Base-by-base conservation (phyloP, 1,139 yeast genomes). In the Pichia sp. region DNA sequence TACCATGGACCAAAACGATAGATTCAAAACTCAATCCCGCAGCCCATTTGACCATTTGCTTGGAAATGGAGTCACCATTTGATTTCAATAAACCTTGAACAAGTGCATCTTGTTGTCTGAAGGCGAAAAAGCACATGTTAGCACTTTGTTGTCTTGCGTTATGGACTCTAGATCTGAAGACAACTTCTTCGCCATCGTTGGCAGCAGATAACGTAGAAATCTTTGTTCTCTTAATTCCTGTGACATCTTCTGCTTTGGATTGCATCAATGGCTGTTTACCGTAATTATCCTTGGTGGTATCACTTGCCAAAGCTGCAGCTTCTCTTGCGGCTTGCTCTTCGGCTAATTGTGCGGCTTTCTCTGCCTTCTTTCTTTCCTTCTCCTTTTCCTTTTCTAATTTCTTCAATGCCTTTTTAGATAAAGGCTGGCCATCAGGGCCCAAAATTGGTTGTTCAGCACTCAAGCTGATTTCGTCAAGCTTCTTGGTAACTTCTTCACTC, bases 1-100 rank as follows among this genome's bases (percentile, higher is more conserved):
- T 71, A 73, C 99, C 99, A 66, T 86, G 85, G 36, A 93, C 96
- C 57, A 93, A 75, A 24, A 93, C 98, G 72, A 93, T 92, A 48
- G 95, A 83, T 74, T 93, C 99, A 66, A 89, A 78, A 70, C 83
- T 87, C 69, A 93, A 80, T 48, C 87, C 76, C 31, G 95, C 90
- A 46, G 92, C 86, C 97, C 97, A 93, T 74, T 93, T 93, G 63
- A 92, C 96, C 95, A 95, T 88, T 72, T 88, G 96, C 75, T 93
- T 93, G 53, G 96, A 88, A 55, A 95, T 79, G 34, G 83, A 75
- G 34, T 78, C 79, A 58, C 80, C 81, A 67, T 83, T 81, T 58
- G 85, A 81, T 70, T 87, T 88, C 61, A 90, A 77, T 63, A 93
- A 79, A 56, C 89, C 96, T 77, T 92, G 98, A 64, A 92, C 81